Conservation (phyloP, 495 filamentous ascomycete species). For the Pyronema domesticum region DNA sequence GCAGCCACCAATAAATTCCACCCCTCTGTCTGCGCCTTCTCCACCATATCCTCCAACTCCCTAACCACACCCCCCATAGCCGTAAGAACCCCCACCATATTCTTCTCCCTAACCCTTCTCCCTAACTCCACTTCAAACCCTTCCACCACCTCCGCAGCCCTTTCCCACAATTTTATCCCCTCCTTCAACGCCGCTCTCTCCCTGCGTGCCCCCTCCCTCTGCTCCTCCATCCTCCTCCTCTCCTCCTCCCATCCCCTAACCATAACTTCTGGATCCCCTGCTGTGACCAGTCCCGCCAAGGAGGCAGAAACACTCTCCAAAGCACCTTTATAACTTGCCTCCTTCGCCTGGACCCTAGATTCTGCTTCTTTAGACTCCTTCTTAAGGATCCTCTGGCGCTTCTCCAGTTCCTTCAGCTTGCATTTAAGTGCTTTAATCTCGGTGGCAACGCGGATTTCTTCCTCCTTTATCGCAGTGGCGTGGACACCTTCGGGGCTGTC, state of each 20-base stretch:
- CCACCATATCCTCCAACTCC: constrained; percentile 42
- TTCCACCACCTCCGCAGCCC: constrained; percentile 42
- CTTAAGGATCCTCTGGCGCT: constrained; percentile 18
- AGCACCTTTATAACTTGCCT: constrained; percentile 16
- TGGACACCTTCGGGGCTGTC: constrained; percentile 26
- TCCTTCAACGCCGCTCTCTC: constrained; percentile 69
- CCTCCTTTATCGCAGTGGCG: constrained; percentile 22
- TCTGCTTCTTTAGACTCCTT: constrained; percentile 37
- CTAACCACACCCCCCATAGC: constrained; percentile 27
- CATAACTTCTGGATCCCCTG: constrained; percentile 10
- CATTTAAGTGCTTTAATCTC: constrained; percentile 11
- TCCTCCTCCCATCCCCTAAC: constrained; percentile 43
- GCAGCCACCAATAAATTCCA: constrained; percentile 86
- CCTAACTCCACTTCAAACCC: constrained; percentile 45
- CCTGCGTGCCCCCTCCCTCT: constrained; percentile 41
- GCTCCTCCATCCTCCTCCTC: constrained; percentile 36
- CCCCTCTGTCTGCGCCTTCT: constrained; percentile 41
- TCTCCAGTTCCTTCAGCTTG: constrained; percentile 14
- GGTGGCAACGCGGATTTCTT: constrained; percentile 22
- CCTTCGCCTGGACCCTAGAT: constrained; percentile 13
- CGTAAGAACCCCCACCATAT: constrained; percentile 26
- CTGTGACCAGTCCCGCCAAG: constrained; percentile 6
- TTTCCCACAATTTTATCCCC: constrained; percentile 64
- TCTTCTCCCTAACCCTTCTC: constrained; percentile 36
- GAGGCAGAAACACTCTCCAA: constrained; percentile 10